phyloP scores from a whole-genome alignment of 805 yeast genomes.

The Yamadazyma nakazawae region DNA sequence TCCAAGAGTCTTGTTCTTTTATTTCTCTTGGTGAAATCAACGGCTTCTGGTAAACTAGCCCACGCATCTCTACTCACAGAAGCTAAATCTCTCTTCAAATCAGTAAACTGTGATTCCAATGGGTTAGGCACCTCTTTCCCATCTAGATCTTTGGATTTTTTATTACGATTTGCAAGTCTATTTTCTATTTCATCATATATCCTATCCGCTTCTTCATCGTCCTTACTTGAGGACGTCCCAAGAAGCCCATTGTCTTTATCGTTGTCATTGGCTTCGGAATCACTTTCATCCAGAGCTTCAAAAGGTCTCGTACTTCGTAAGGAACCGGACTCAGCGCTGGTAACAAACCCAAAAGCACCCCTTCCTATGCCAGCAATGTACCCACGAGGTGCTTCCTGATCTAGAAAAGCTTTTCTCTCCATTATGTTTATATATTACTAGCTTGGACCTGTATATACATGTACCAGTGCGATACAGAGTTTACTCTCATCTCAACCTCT shows the following conservation, averaged over 20 bases:
- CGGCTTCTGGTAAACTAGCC: constrained; percentile 81
- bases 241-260: constrained; percentile 34
- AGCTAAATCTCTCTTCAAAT: constrained; percentile 61
- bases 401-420: constrained; percentile 65
- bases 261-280: constrained; percentile 28
- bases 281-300: constrained; percentile 18
- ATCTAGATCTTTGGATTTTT: constrained; percentile 16
- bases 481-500: constrained; percentile 2
- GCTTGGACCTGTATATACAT: constrained; percentile 3
- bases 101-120: constrained; percentile 50
- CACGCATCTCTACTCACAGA: constrained; percentile 68
- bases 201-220: constrained; percentile 71
- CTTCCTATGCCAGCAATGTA: constrained; percentile 91
- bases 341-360: constrained; percentile 92
- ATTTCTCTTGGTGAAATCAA: constrained; percentile 78
- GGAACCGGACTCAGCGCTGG: constrained; percentile 69
- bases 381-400: constrained; percentile 84
- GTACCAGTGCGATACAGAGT: neutral
- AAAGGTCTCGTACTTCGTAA: constrained; percentile 30
- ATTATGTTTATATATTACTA: constrained; percentile 17
- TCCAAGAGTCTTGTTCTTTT: constrained; percentile 64
- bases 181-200: constrained; percentile 67
- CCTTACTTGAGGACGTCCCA: constrained; percentile 28
- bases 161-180: constrained; percentile 32
- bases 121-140: constrained; percentile 14